Conservation (phyloP, 768 basidiomycete species). For the Lactarius vividus region DNA sequence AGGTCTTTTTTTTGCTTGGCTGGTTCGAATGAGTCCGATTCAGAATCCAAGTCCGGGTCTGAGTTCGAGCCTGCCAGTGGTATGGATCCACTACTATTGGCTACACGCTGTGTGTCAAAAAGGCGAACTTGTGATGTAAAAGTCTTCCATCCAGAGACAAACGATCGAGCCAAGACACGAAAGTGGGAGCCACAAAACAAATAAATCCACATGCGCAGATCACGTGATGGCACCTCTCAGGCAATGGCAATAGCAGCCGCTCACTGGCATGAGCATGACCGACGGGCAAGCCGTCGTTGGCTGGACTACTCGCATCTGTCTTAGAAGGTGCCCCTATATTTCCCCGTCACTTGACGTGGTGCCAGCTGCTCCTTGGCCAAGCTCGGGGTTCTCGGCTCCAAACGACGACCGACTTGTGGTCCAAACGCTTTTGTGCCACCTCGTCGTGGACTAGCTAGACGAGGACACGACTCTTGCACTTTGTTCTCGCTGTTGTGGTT, state of each 20-base stretch:
- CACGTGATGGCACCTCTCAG: neutral
- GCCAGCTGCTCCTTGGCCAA: neutral
- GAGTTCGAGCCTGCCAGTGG: neutral
- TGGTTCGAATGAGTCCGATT: neutral
- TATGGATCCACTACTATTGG: neutral
- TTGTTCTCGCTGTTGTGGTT: neutral
- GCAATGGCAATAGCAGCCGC: neutral
- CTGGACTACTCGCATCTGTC: neutral
- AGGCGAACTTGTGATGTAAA: neutral
- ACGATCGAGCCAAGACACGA: too few relatives aligned
- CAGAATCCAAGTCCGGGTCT: neutral
- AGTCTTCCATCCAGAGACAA: too few relatives aligned
- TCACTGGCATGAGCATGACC: neutral
- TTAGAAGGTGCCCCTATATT: neutral
- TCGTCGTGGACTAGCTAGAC: neutral
- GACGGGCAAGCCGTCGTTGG: too few relatives aligned
- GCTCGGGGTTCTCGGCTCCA: neutral
- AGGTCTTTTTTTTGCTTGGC: neutral
- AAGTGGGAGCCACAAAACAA: neutral
- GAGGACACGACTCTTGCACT: neutral
- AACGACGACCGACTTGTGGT: neutral
- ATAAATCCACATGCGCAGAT: neutral
- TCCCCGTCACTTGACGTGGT: neutral
- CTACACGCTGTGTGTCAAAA: neutral
- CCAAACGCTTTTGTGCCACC: neutral